phyloP scores from a whole-genome alignment of 2,329 filamentous ascomycete genomes.

The Pseudocercospora vitis region DNA sequence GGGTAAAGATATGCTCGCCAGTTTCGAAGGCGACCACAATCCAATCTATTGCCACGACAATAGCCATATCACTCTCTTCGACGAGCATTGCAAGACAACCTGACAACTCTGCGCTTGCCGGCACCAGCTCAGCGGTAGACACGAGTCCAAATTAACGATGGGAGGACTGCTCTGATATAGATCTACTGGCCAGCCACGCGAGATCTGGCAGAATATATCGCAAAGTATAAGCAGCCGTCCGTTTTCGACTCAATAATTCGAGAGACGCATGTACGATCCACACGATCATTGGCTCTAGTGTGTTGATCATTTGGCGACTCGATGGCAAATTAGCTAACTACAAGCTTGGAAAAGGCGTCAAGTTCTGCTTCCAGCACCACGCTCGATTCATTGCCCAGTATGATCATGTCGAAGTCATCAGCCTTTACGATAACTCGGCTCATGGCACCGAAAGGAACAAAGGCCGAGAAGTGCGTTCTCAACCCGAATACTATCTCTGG shows the following conservation, averaged over 20 bases:
- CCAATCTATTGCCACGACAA: slow-evolving; percentile 42
- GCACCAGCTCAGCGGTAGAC: slow-evolving; percentile 45
- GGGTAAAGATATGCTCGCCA: slow-evolving; percentile 54
- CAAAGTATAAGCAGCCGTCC: slow-evolving; percentile 15
- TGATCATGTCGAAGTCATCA: slow-evolving; percentile 46
- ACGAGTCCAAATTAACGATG: slow-evolving; percentile 57
- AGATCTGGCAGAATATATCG: slow-evolving; percentile 17
- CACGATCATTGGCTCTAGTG: slow-evolving; percentile 47
- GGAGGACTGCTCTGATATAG: slow-evolving; percentile 55
- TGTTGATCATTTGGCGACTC: slow-evolving; percentile 53
- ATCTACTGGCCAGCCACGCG: slow-evolving; percentile 53
- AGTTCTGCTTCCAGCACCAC: slow-evolving; percentile 52
- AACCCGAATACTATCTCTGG: no score
- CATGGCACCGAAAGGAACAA: slow-evolving; percentile 20
- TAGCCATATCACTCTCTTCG: slow-evolving; percentile 55
- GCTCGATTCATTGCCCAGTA: slow-evolving; percentile 44
- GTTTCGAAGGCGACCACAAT: slow-evolving; percentile 57
- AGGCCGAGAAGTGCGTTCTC: slow-evolving; percentile 16
- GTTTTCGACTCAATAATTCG: slow-evolving; percentile 20
- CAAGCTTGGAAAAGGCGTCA: slow-evolving; percentile 31
- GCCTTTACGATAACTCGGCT: slow-evolving; percentile 53
- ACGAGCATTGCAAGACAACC: slow-evolving; percentile 57
- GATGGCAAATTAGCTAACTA: slow-evolving; percentile 7
- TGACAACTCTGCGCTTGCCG: slow-evolving; percentile 54
- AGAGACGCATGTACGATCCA: slow-evolving; percentile 49